A percentile compares a stretch with the other conserved stretches of the same genome.
Evolutionary conservation across 2,329 filamentous ascomycete species (phyloP).

Genomic region (Alternaria postmessia): DNA sequence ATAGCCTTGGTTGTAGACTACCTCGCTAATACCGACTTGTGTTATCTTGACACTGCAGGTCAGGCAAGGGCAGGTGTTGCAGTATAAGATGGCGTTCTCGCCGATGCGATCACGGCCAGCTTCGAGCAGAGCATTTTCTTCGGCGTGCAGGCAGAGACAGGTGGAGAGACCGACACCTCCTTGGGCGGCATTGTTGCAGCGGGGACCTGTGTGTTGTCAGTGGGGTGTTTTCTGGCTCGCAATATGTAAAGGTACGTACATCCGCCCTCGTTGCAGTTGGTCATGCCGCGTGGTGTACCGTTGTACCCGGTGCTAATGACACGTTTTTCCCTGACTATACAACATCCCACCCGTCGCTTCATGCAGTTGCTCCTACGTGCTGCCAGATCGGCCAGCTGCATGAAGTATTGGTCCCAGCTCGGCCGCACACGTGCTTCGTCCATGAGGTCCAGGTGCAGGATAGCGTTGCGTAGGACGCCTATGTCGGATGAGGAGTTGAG

Average conservation of each 20-base stretch:
- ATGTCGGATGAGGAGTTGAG: slow-evolving; percentile 83
- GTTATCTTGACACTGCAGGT: slow-evolving; percentile 99
- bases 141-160: slow-evolving; percentile 95
- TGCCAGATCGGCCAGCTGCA: slow-evolving; percentile 92
- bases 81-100: slow-evolving; percentile 84
- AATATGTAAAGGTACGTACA: slow-evolving; percentile 65
- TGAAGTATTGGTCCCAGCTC: slow-evolving; percentile 97
- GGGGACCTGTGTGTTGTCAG: slow-evolving; percentile 54
- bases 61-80: slow-evolving; percentile 94
- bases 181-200: slow-evolving; percentile 80
- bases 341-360: slow-evolving; percentile 95
- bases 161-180: slow-evolving; percentile 80
- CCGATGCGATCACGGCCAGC: slow-evolving; percentile 90
- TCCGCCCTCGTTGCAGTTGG: slow-evolving; percentile 91
- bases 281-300: slow-evolving; percentile 87
- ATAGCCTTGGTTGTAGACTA: slow-evolving; percentile 92
- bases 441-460: slow-evolving; percentile 77
- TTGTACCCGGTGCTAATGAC: slow-evolving; percentile 98
- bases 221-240: neutral
- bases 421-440: slow-evolving; percentile 83
- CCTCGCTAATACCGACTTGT: slow-evolving; percentile 93
- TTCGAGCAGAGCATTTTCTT: slow-evolving; percentile 96
- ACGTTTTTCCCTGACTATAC: slow-evolving; percentile 82
- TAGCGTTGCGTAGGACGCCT: slow-evolving; percentile 73
- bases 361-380: slow-evolving; percentile 95